Conservation (phyloP, 2,329 filamentous ascomycete genomes). For the Xylariaceae sp. region DNA sequence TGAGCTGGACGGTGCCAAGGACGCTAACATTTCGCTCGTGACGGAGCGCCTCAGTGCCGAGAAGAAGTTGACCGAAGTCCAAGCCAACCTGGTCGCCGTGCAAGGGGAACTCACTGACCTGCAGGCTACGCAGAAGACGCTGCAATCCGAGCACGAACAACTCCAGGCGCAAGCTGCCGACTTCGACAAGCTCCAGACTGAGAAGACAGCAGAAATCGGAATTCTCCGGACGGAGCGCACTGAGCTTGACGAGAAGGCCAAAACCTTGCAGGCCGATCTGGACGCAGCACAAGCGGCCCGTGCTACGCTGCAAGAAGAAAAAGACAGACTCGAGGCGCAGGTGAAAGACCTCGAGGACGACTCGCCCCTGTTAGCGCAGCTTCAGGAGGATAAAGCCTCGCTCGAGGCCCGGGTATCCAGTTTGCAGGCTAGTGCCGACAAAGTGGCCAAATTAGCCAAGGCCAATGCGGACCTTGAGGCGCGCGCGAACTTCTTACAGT, state of each 20-base stretch:
- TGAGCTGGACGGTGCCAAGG: conserved; percentile 28
- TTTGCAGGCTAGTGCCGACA: conserved; percentile 18
- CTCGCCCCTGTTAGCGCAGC: conserved; percentile 18
- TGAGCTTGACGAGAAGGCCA: conserved; percentile 25
- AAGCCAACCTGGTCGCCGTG: conserved; percentile 22
- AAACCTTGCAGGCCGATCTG: conserved; percentile 27
- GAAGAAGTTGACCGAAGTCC: conserved; percentile 19
- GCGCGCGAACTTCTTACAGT: conserved; percentile 20
- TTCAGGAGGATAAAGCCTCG: conserved; percentile 26
- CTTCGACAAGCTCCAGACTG: conserved; percentile 25
- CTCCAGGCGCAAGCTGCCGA: conserved; percentile 23
- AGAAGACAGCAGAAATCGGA: conserved; percentile 15
- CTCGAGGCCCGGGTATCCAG: conserved; percentile 20
- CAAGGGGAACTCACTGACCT: conserved; percentile 24
- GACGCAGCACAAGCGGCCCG: conserved; percentile 24
- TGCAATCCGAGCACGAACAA: conserved; percentile 26
- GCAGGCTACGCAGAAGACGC: conserved; percentile 20
- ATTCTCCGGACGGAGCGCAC: conserved; percentile 26
- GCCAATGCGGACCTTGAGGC: conserved; percentile 24
- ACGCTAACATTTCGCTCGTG: conserved; percentile 30
- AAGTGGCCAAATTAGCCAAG: conserved; percentile 15
- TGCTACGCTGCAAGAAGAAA: conserved; percentile 23
- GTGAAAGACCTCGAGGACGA: conserved; percentile 26
- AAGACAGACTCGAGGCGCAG: conserved; percentile 18
- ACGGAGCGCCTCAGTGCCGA: conserved; percentile 24